Evolutionary conservation across 495 filamentous ascomycete species (phyloP), one percentile per base, ranked within the genome.

Genomic region (Trichoderma reesei): DNA sequence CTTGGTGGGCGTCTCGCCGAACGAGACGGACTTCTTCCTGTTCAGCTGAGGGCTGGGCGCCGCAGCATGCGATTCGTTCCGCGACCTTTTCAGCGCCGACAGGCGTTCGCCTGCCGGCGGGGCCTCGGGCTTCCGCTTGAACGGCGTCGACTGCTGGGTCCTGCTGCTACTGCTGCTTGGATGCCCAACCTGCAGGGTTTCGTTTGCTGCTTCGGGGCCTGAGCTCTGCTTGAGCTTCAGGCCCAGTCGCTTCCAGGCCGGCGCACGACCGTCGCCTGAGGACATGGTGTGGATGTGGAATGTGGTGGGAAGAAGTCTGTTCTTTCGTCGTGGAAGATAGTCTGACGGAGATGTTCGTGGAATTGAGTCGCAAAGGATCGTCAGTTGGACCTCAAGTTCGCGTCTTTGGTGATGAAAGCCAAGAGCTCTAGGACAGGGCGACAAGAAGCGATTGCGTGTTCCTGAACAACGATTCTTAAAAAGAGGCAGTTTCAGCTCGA

Each of bases 221-320:
- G 69, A 60, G 72, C 76, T 65, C 64, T 71, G 73, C 70, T 90
- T 91, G 73, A 88, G 80, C 80, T 90, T 88, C 71, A 90, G 78
- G 60, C 86, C 89, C 71, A 91, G 75, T 77, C 87, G 82, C 75
- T 90, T 90, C 88, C 87, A 90, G 63, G 88, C 86, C 20, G 88
- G 88, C 59, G 89, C 78, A 70, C 80, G 81, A 56, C 51, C 51
- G 31, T 56, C 51, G 51, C 51, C 51, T n/a, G 51, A 56, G 3
- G 51, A 34, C 69, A 76, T 72, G 38, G 70, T 64, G 66, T 69
- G 26, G 1, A 26, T 26, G 70, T 71, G 65, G 65, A 68, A 71
- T 65, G 68, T 67, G 66, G 26, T 48, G 67, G 48, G 62, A 72
- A 69, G 67, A 72, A 71, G 74, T 72, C 74, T 75, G 26, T 1